Evolutionary conservation across 805 yeast species (phyloP).

Genomic region (Teunomyces stri): DNA sequence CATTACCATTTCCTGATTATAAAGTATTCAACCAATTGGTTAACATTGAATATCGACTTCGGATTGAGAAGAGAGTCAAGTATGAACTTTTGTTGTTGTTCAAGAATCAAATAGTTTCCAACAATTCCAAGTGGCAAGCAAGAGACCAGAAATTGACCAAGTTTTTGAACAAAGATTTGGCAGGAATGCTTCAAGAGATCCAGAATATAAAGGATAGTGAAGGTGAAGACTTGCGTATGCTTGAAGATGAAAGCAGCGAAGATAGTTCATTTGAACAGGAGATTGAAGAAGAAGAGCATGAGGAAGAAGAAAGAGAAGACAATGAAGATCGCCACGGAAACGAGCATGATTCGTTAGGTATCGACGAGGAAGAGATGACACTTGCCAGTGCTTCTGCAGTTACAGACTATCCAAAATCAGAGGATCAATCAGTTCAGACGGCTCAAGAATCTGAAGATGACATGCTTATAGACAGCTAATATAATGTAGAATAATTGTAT

Average conservation of each 20-base stretch:
- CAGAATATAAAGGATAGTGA: constrained; percentile 28
- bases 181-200: constrained; percentile 25
- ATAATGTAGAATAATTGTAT: constrained; percentile 5
- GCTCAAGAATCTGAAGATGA: constrained; percentile 8
- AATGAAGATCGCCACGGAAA: constrained; percentile 9
- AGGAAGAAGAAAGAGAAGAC: constrained; percentile 8
- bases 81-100: constrained; percentile 33
- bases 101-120: constrained; percentile 27
- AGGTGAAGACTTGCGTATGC: constrained; percentile 22
- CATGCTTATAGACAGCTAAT: constrained; percentile 9
- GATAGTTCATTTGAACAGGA: constrained; percentile 15
- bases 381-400: background rate
- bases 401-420: background rate
- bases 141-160: constrained; percentile 29
- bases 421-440: background rate
- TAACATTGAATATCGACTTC: constrained; percentile 31
- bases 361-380: background rate
- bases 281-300: constrained; percentile 17
- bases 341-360: constrained; percentile 5
- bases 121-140: constrained; percentile 34
- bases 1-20: constrained; percentile 27
- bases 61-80: constrained; percentile 32
- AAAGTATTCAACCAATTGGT: constrained; percentile 28
- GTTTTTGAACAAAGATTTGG: constrained; percentile 28
- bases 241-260: constrained; percentile 18